Evolutionary conservation across 163 green algal species (phyloP).

Genomic region (Prototheca stagnorum): DNA sequence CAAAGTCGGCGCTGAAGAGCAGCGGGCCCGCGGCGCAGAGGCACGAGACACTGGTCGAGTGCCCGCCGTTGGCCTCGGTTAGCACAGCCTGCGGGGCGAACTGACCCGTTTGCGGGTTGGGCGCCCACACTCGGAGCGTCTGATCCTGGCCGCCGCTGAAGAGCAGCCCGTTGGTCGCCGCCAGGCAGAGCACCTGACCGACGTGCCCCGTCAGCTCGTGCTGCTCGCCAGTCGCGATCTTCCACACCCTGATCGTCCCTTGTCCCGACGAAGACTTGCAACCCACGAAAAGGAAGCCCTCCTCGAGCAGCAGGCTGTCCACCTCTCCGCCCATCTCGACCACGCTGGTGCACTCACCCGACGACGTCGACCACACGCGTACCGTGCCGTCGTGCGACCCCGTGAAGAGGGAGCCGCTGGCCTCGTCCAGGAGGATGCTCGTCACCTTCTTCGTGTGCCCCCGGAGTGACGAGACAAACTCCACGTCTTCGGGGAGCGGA

Average conservation of each 20-base stretch:
- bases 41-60: slow-evolving; percentile 19
- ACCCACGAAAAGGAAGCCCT: slow-evolving; percentile 56
- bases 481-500: slow-evolving; percentile 32
- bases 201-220: slow-evolving; percentile 30
- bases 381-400: slow-evolving; percentile 45
- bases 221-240: slow-evolving; percentile 29
- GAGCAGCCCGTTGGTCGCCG: slow-evolving; percentile 27
- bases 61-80: slow-evolving; percentile 24
- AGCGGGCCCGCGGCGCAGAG: slow-evolving; percentile 22
- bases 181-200: slow-evolving; percentile 29
- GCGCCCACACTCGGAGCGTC: slow-evolving; percentile 42
- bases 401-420: slow-evolving; percentile 47
- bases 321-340: slow-evolving; percentile 47
- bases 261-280: slow-evolving; percentile 13
- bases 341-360: slow-evolving; percentile 35
- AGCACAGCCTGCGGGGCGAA: slow-evolving; percentile 35
- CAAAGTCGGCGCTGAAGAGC: slow-evolving; percentile 42
- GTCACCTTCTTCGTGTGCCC: slow-evolving; percentile 38
- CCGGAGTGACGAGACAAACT: slow-evolving; percentile 30
- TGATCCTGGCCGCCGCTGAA: slow-evolving; percentile 44
- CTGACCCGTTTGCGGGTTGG: slow-evolving; percentile 5
- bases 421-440: slow-evolving; percentile 19
- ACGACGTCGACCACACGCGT: slow-evolving; percentile 37
- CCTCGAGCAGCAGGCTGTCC: slow-evolving; percentile 39
- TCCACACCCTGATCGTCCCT: slow-evolving; percentile 45